Conservation (phyloP, 306 rosid genomes). For the Chamaecrista fasciculata region DNA sequence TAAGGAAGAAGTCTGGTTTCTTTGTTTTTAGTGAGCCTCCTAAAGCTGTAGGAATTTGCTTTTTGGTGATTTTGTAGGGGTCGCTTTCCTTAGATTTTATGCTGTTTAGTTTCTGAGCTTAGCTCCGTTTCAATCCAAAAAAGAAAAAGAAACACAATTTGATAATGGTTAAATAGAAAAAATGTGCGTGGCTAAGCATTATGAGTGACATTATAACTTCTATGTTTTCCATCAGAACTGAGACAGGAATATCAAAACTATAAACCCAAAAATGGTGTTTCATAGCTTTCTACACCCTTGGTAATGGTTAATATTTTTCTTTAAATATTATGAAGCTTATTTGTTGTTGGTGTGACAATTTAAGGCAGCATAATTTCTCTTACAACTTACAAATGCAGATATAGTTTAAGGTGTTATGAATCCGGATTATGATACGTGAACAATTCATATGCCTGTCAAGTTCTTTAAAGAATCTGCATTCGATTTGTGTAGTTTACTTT, state of each 20-base stretch:
- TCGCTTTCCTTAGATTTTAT: no score
- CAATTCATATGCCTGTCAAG: conserved; percentile 1
- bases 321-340: background rate
- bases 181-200: background rate
- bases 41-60: no score
- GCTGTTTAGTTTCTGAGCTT: no score
- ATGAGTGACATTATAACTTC: background rate
- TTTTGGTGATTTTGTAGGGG: no score
- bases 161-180: background rate
- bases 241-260: background rate
- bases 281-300: background rate
- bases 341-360: background rate
- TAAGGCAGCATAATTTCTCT: background rate
- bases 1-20: no score
- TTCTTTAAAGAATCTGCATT: conserved; percentile 2
- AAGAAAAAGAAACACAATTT: background rate
- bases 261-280: background rate
- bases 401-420: background rate
- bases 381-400: background rate
- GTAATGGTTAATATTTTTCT: background rate
- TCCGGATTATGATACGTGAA: background rate
- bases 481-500: background rate
- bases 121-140: no score
- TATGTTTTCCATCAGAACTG: background rate
- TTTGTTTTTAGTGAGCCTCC: no score